These are phyloP conservation scores for Lipomyces yamadae DNA, from an alignment of 805 yeast genomes.

Conservation along the genomic window DNA sequence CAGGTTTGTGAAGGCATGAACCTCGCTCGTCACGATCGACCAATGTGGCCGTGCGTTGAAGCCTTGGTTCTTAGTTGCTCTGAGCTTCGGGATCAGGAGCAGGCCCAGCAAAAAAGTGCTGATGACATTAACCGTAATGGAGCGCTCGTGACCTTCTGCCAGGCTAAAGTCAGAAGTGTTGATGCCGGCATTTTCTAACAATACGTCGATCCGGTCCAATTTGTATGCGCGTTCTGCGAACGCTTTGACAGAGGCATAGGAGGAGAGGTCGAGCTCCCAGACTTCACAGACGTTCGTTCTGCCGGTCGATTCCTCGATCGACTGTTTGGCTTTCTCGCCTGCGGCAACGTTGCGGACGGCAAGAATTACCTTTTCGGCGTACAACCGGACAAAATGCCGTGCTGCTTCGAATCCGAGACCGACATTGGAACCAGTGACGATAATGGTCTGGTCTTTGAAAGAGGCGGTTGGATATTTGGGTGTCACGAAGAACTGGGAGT, in stretches of 20 bases:
- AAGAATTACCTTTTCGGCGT: conserved; percentile 11
- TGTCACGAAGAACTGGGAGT: conserved; percentile 10
- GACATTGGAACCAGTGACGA: conserved; percentile 13
- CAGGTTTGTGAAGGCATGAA: not conserved
- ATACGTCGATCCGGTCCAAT: not conserved
- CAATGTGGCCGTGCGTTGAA: not conserved
- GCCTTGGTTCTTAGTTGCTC: not conserved
- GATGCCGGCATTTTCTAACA: not conserved
- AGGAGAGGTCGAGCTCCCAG: not conserved
- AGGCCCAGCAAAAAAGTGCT: not conserved
- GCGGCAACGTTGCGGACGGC: conserved; percentile 1
- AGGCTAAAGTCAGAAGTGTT: not conserved
- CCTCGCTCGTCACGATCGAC: not conserved
- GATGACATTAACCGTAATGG: not conserved
- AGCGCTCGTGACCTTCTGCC: not conserved
- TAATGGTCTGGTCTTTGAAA: conserved; percentile 8
- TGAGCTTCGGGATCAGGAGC: not conserved
- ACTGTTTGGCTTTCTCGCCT: conserved; percentile 13
- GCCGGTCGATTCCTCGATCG: conserved; percentile 4
- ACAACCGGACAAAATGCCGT: conserved; percentile 12
- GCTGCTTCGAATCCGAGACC: conserved; percentile 15
- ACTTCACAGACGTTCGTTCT: not conserved
- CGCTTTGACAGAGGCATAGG: not conserved
- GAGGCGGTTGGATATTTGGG: conserved; percentile 1
- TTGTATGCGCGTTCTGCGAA: not conserved